These are phyloP conservation scores for Coelastrella sp. DNA, from an alignment of 139 green algal species.

Conservation along the genomic window DNA sequence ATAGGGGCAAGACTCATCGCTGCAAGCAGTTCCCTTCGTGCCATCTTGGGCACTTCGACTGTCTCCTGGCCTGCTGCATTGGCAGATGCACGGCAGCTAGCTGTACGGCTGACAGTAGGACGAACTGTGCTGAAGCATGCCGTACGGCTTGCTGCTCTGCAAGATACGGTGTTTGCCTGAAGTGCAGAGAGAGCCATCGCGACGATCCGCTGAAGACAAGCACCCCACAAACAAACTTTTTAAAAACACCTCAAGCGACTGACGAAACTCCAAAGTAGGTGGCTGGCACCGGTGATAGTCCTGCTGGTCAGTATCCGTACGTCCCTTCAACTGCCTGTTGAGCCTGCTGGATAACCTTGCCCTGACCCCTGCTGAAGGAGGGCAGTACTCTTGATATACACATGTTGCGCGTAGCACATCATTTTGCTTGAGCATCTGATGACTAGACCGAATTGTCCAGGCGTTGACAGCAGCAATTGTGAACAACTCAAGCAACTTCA, in stretches of 20 bases:
- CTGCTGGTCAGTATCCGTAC: not conserved
- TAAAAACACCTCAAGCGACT: too few species aligned
- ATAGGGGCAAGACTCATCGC: slow-evolving; percentile 1
- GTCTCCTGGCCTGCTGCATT: slow-evolving; percentile 26
- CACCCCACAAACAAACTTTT: not conserved
- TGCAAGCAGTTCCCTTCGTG: not conserved
- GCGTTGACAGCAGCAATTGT: too few species aligned
- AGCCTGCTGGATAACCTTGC: too few species aligned
- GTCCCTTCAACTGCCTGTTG: not conserved
- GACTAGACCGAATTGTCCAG: too few species aligned
- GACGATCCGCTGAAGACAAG: not conserved
- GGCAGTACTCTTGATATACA: too few species aligned
- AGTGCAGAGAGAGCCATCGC: slow-evolving; percentile 4
- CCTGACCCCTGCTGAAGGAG: too few species aligned
- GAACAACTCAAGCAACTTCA: too few species aligned
- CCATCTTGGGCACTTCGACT: not conserved
- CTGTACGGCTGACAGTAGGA: not conserved
- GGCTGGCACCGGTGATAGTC: not conserved
- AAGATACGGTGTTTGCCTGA: not conserved
- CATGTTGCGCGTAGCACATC: too few species aligned
- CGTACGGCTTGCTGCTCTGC: slow-evolving; percentile 13
- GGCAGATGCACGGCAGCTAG: not conserved
- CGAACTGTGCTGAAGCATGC: slow-evolving; percentile 20
- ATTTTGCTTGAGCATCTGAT: too few species aligned
- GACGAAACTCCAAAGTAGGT: too few species aligned